Base-by-base conservation (phyloP, 1,284 basidiomycete species). In the Moesziomyces parantarcticus region DNA sequence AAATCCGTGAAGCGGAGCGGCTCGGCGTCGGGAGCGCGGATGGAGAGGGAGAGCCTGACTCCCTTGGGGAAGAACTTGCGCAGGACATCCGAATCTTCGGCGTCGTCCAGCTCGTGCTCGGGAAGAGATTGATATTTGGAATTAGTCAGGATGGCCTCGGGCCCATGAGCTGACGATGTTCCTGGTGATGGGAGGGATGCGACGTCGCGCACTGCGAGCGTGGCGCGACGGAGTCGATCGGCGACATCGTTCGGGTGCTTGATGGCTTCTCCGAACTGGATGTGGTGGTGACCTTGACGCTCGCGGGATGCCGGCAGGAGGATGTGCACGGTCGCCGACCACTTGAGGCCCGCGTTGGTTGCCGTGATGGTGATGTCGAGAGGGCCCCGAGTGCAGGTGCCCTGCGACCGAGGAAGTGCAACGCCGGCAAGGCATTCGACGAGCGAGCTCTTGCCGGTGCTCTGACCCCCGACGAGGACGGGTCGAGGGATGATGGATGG, bases 1-100 rank as follows among this genome's bases (percentile, higher is more conserved):
- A 67, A 50, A 14, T 67, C 64, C 25, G 58, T 67, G 23, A 67
- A 67, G 21, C 45, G 49, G 10, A 67, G 50, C n/a, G 61, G 61
- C 43, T 64, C 45, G 14, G 50, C 50, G 21, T 42, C 58, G 11
- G 50, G 54, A 1, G 50, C 50, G 3, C 49, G 50, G 8, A 67
- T 46, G 1, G 55, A 49, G 10, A 64, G 42, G 6, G 34, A 29
- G 1, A 64, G 61, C 16, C 61, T 51, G 13, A 51, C 50, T 0
- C 50, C 46, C 3, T 18, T 44, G n/a, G 58, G 53, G 32, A 67
- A 67, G 36, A 67, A 67, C 18, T 45, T 46, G 3, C 53, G 52
- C 3, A 54, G 47, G 13, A 26, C 47, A 21, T 55, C 26, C 18
- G 40, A n/a, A 22, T 43, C 63, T n/a, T 66, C 63, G 5, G 52